These are phyloP conservation scores for Eremomyces bilateralis DNA, from an alignment of 495 filamentous ascomycete species.

Conservation along the genomic window DNA sequence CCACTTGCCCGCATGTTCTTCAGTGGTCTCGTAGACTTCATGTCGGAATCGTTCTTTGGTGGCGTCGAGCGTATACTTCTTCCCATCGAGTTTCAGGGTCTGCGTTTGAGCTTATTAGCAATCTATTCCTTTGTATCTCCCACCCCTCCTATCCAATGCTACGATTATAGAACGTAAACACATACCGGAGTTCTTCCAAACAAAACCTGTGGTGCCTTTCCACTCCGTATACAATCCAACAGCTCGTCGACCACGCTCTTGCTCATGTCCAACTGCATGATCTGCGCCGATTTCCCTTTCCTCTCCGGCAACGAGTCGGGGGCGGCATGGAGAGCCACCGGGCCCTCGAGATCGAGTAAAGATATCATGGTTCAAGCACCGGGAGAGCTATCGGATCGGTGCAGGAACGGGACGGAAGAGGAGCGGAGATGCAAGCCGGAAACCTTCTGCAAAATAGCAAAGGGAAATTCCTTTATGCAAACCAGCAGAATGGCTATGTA, in stretches of 20 bases:
- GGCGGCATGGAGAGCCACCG: slow-evolving; percentile 10
- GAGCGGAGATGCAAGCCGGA: not conserved
- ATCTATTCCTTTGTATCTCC: too few relatives aligned
- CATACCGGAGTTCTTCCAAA: slow-evolving; percentile 14
- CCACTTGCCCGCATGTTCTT: slow-evolving; percentile 9
- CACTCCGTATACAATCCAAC: slow-evolving; percentile 9
- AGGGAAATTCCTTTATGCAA: too few relatives aligned
- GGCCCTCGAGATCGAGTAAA: too few relatives aligned
- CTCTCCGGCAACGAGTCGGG: slow-evolving; percentile 10
- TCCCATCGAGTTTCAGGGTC: slow-evolving; percentile 12
- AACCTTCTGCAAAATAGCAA: too few relatives aligned
- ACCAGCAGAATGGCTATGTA: too few relatives aligned
- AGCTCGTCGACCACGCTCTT: slow-evolving; percentile 13
- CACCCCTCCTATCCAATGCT: too few relatives aligned
- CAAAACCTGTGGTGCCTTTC: slow-evolving; percentile 12
- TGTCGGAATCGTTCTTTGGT: slow-evolving; percentile 9
- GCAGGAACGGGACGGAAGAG: not conserved
- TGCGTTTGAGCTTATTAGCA: slow-evolving; percentile 4
- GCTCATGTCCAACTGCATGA: slow-evolving; percentile 15
- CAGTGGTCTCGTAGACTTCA: slow-evolving; percentile 11
- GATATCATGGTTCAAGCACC: slow-evolving; percentile 1
- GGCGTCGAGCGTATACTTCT: slow-evolving; percentile 8
- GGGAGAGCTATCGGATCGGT: slow-evolving; percentile 6
- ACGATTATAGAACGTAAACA: too few relatives aligned
- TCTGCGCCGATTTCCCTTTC: slow-evolving; percentile 9